These are phyloP conservation scores for Myochromella boudieri DNA, from an alignment of 768 basidiomycete genomes.

Conservation along the genomic window DNA sequence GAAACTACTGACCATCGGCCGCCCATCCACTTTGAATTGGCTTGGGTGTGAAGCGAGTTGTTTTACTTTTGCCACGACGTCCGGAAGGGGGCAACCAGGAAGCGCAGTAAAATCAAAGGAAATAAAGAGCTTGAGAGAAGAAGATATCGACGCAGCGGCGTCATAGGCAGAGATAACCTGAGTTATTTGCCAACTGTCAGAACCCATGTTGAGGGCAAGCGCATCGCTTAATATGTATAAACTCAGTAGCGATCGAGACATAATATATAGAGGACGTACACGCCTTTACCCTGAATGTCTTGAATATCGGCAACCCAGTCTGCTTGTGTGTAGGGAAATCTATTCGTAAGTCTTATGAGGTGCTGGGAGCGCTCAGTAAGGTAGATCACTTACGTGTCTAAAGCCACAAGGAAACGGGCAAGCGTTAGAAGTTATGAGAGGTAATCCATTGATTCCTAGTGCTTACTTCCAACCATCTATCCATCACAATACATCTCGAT, in stretches of 20 bases:
- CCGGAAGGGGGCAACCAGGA: constrained; percentile 42
- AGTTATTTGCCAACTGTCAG: constrained; percentile 47
- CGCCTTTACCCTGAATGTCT: constrained; percentile 38
- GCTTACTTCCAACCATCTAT: constrained; percentile 48
- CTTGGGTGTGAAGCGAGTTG: constrained; percentile 48
- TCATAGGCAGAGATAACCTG: constrained; percentile 50
- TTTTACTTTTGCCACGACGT: constrained; percentile 43
- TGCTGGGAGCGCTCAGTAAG: neutral
- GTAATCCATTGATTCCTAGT: neutral
- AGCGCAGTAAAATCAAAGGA: constrained; percentile 58
- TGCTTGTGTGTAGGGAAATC: constrained; percentile 36
- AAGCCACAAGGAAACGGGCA: neutral
- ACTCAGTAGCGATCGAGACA: neutral
- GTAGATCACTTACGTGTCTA: constrained; percentile 41
- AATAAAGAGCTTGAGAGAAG: constrained; percentile 53
- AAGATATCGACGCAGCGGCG: constrained; percentile 42
- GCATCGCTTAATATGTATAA: constrained; percentile 48
- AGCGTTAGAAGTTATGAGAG: constrained; percentile 1
- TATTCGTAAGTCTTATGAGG: constrained; percentile 17
- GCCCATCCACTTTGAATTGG: constrained; percentile 55
- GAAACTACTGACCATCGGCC: constrained; percentile 61
- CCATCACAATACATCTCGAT: neutral
- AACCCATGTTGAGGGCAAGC: constrained; percentile 63
- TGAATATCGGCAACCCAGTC: constrained; percentile 44
- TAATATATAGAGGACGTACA: constrained; percentile 36